A percentile compares a stretch with the other conserved stretches of the same genome.
These are phyloP conservation scores for Cunninghamia lanceolata DNA, from an alignment of 75 land plant species.

Conservation along the genomic window DNA sequence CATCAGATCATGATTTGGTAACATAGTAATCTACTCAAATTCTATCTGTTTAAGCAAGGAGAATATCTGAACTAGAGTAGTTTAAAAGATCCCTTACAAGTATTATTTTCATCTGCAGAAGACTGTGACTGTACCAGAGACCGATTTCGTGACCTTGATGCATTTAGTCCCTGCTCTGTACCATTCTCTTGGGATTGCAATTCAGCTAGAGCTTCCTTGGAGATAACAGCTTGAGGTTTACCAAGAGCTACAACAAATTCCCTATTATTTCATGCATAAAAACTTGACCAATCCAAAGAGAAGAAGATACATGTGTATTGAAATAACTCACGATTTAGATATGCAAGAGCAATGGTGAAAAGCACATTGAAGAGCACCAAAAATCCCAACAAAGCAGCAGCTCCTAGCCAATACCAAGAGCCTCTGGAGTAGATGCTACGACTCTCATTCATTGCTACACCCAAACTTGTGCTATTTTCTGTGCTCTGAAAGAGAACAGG, in stretches of 20 bases:
- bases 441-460: slow-evolving; percentile 40
- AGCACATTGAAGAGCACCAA: slow-evolving; percentile 67
- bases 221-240: slow-evolving; percentile 70
- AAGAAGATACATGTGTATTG: not conserved
- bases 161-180: slow-evolving; percentile 13
- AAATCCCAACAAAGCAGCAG: slow-evolving; percentile 66
- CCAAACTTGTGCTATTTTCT: slow-evolving; percentile 36
- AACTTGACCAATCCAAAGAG: not conserved
- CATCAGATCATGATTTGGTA: not conserved
- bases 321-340: slow-evolving; percentile 63
- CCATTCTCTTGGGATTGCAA: slow-evolving; percentile 38
- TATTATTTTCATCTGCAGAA: slow-evolving; percentile 41
- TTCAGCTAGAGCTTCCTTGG: slow-evolving; percentile 60
- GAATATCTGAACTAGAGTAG: not conserved
- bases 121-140: slow-evolving; percentile 28
- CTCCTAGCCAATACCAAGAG: slow-evolving; percentile 86
- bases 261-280: not conserved
- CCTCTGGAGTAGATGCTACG: slow-evolving; percentile 28
- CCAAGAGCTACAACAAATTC: slow-evolving; percentile 47
- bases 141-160: slow-evolving; percentile 1
- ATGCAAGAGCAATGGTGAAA: slow-evolving; percentile 71
- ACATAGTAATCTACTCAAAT: not conserved
- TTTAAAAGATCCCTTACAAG: slow-evolving; percentile 26
- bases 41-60: not conserved
- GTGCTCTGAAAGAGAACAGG: slow-evolving; percentile 35